Conservation (phyloP, 2,329 filamentous ascomycete genomes). For the Fusarium anguioides region DNA sequence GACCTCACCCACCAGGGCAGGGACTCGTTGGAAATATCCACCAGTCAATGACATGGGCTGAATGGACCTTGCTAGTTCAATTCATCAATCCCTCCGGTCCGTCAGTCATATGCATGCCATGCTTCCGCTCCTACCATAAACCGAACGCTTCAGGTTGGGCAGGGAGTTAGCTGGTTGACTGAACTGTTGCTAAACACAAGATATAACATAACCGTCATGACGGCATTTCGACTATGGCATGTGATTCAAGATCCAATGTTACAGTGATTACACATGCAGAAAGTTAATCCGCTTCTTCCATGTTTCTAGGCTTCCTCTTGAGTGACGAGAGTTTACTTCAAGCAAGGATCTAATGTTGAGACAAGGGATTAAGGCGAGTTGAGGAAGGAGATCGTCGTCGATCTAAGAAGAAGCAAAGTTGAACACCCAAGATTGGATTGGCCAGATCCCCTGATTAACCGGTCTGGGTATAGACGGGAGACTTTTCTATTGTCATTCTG, state of each 20-base stretch:
- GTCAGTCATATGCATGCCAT: slow-evolving; percentile 33
- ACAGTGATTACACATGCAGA: neutral
- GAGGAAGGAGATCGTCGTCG: slow-evolving; percentile 30
- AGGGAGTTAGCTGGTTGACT: too few relatives aligned
- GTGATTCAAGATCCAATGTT: neutral
- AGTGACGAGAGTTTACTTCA: neutral
- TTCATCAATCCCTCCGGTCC: neutral
- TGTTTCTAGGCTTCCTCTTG: slow-evolving; percentile 5
- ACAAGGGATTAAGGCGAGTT: slow-evolving; percentile 9
- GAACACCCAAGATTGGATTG: slow-evolving; percentile 12
- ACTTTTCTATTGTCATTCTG: neutral
- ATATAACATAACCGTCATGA: too few relatives aligned
- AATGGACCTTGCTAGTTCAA: slow-evolving; percentile 11
- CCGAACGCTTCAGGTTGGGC: slow-evolving; percentile 27
- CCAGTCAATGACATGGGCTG: slow-evolving; percentile 14
- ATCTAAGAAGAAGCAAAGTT: slow-evolving; percentile 28
- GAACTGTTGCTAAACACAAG: neutral
- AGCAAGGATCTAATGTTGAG: slow-evolving; percentile 3
- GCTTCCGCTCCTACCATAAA: slow-evolving; percentile 7
- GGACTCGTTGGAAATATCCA: slow-evolving; percentile 26
- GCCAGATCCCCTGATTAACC: slow-evolving; percentile 14
- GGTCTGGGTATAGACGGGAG: neutral
- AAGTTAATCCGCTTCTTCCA: neutral
- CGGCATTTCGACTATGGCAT: neutral
- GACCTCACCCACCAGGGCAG: too few relatives aligned